Evolutionary conservation across 257 asterid genomes (phyloP), one percentile per base, ranked within the genome.

Genomic region (Nicotiana paniculata): DNA sequence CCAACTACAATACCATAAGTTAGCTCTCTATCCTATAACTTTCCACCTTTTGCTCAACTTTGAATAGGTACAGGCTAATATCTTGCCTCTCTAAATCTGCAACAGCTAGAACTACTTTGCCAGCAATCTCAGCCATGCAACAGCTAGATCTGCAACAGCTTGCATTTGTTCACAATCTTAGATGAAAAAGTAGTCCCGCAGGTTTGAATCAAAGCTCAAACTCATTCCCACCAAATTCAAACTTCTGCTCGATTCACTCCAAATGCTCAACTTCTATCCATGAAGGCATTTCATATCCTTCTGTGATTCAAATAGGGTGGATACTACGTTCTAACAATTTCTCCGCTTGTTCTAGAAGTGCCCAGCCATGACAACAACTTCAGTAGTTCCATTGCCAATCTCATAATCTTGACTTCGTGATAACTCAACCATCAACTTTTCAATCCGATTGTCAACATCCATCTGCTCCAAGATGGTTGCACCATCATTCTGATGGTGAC

Each of bases 131-230:
- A 4, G 97, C 98, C 89, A 95, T 82, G 82, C 67, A 86, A 90
- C 62, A 93, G 92, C 81, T 95, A 32, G 33, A 30, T 30, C 33
- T 82, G 82, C 67, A 86, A 90, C 62, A 93, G 92, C 81, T 95
- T 95, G 87, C 99, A 93, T 88, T 98, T 91, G 83, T 91, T 95
- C 86, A 91, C 99, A 96, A 95, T 95, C 91, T 95, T 95, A 84
- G 99, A 92, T 78, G 98, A 93, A 65, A 93, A 85, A 83, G 97
- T 93, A 68, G 98, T 95, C 98, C 91, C 93, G 77, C 99, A 95
- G 54, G 98, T 93, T 86, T 85, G 97, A 84, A 93, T 81, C 85
- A 95, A 83, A 75, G 53, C 69, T 92, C 48, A 83, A 75, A 46
- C 69, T 92, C 48, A 21, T 88, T 48, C 1, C 81, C 85, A 53